phyloP scores from a whole-genome alignment of 371 early-diverging fungal species.

The Apophysomyces trapeziformis region DNA sequence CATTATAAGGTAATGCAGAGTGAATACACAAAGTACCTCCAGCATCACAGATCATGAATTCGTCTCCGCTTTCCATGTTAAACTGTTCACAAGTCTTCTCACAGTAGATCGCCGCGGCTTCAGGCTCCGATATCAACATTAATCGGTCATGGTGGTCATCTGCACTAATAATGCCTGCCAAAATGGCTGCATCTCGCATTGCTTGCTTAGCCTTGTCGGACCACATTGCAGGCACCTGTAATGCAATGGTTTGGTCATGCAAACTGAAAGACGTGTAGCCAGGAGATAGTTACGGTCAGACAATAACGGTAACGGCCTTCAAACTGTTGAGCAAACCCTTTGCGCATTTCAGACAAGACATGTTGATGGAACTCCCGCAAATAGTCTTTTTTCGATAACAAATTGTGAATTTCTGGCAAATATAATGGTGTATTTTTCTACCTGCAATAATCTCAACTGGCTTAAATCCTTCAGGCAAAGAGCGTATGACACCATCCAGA shows the following conservation, averaged over 20 bases:
- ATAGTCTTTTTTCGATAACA: conserved; percentile 38
- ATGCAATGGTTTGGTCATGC: background rate
- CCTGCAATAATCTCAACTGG: conserved; percentile 52
- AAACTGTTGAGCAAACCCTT: conserved; percentile 42
- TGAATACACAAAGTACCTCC: conserved; percentile 42
- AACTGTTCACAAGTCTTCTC: conserved; percentile 62
- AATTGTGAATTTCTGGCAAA: background rate
- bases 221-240: conserved; percentile 66
- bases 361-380: conserved; percentile 54
- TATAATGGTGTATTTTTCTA: conserved; percentile 6
- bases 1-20: too few relatives aligned
- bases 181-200: conserved; percentile 63
- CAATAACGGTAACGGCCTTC: conserved; percentile 46
- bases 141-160: conserved; percentile 58
- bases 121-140: conserved; percentile 63
- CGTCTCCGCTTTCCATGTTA: conserved; percentile 58
- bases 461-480: conserved; percentile 52
- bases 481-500: conserved; percentile 42
- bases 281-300: conserved; percentile 36
- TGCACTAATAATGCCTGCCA: conserved; percentile 51
- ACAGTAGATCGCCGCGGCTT: conserved; percentile 67
- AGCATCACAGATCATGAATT: conserved; percentile 67
- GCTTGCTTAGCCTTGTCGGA: conserved; percentile 60
- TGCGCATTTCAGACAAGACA: conserved; percentile 52
- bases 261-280: background rate